These are phyloP conservation scores for Plasmopara halstedii DNA, from an alignment of 352 stramenopile genomes.

Conservation along the genomic window DNA sequence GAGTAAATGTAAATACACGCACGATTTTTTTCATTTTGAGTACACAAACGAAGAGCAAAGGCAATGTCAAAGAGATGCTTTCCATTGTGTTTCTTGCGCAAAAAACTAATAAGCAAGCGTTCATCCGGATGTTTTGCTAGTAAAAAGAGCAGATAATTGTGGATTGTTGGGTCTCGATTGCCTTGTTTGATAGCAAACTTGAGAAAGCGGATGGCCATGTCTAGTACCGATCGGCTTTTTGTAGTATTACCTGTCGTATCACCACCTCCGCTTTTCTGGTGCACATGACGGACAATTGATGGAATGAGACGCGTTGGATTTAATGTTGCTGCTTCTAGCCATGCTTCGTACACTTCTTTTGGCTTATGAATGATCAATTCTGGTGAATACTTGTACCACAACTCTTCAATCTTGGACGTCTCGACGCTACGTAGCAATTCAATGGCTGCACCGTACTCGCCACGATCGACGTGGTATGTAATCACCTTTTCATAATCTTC, in stretches of 20 bases:
- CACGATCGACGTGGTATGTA: conserved; percentile 87
- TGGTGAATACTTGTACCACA: conserved; percentile 94
- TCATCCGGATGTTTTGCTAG: conserved; percentile 87
- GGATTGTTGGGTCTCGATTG: conserved; percentile 86
- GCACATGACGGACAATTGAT: conserved; percentile 87
- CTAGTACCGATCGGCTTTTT: conserved; percentile 64
- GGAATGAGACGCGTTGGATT: conserved; percentile 90
- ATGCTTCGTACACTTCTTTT: conserved; percentile 87
- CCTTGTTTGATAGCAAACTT: conserved; percentile 91
- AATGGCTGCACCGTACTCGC: conserved; percentile 86
- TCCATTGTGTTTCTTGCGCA: conserved; percentile 82
- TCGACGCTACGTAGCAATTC: conserved; percentile 82
- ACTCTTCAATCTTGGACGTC: conserved; percentile 87
- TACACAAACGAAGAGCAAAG: conserved; percentile 89
- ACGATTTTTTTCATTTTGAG: conserved; percentile 87
- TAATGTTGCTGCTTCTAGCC: conserved; percentile 84
- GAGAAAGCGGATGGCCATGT: conserved; percentile 89
- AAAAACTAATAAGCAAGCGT: conserved; percentile 84
- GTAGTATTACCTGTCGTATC: conserved; percentile 17
- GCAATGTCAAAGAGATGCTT: conserved; percentile 88
- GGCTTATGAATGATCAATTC: conserved; percentile 89
- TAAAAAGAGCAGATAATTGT: conserved; percentile 90
- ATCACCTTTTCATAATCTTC: conserved; percentile 93
- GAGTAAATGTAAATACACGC: conserved; percentile 94
- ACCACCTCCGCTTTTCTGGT: conserved; percentile 48